These are phyloP conservation scores for Fraxinus pennsylvanica DNA, from an alignment of 257 asterid genomes.

Conservation along the genomic window DNA sequence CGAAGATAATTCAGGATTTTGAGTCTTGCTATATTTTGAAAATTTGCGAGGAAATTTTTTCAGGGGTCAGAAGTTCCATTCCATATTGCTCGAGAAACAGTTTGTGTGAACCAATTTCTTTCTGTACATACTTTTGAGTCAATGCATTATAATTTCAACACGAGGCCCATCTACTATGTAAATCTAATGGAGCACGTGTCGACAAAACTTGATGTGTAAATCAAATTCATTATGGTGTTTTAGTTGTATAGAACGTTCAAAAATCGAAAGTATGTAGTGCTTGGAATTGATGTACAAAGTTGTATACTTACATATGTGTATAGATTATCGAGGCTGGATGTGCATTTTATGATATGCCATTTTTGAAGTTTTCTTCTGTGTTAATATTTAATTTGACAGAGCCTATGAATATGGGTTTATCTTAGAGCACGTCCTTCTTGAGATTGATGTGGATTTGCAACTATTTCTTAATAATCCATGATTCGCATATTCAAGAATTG, in stretches of 20 bases:
- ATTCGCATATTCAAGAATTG: too few species aligned
- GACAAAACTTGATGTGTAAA: conserved; percentile 1
- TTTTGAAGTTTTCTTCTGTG: neutral
- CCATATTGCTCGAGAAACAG: conserved; percentile 4
- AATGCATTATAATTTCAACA: conserved; percentile 22
- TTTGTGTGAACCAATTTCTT: conserved; percentile 9
- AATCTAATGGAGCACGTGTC: conserved; percentile 7
- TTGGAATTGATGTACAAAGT: neutral
- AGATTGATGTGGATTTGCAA: neutral
- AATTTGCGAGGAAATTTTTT: conserved; percentile 14
- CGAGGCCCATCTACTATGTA: conserved; percentile 25
- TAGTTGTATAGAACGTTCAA: neutral
- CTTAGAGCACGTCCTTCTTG: neutral
- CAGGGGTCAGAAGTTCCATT: conserved; percentile 21
- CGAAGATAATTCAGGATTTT: neutral
- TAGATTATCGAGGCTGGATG: neutral
- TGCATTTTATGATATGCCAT: neutral
- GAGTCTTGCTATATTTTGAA: conserved; percentile 19
- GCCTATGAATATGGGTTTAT: neutral
- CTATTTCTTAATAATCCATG: neutral
- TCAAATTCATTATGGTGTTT: neutral
- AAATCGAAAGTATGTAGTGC: neutral
- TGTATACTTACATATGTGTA: neutral
- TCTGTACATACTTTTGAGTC: conserved; percentile 32
- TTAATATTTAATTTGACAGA: neutral